Conservation (phyloP, 2,329 filamentous ascomycete genomes). For the Trichoderma sp. region DNA sequence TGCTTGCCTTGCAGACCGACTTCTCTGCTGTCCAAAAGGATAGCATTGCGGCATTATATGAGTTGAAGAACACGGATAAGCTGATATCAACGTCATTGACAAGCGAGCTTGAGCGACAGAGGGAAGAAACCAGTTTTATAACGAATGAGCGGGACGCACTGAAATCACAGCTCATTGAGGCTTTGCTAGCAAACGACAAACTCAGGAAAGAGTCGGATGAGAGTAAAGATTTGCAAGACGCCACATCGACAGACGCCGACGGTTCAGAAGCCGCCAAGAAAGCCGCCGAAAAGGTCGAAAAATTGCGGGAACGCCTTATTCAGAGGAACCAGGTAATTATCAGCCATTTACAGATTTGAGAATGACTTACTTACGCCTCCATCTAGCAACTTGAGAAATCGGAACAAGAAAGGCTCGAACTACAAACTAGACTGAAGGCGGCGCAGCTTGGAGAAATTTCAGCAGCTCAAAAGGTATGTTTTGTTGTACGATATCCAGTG, state of each 20-base stretch:
- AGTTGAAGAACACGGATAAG: constrained; percentile 57
- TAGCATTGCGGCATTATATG: constrained; percentile 52
- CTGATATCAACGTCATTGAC: constrained; percentile 57
- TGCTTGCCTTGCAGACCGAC: constrained; percentile 51
- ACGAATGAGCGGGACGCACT: constrained; percentile 54
- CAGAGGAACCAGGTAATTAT: constrained; percentile 58
- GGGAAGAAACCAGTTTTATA: constrained; percentile 48
- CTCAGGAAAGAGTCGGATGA: constrained; percentile 54
- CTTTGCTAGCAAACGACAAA: constrained; percentile 59
- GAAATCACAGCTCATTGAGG: constrained; percentile 58
- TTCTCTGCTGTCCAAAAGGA: constrained; percentile 54
- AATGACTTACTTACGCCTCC: background rate
- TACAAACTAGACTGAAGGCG: constrained; percentile 54
- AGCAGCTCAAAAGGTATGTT: constrained; percentile 52
- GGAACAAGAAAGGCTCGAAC: constrained; percentile 54
- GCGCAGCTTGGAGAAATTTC: constrained; percentile 48
- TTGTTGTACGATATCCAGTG: constrained; percentile 3
- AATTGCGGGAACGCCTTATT: constrained; percentile 53
- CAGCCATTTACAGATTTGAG: background rate
- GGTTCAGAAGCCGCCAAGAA: constrained; percentile 39
- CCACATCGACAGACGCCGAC: constrained; percentile 36
- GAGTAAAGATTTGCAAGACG: constrained; percentile 41
- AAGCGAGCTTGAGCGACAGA: constrained; percentile 54
- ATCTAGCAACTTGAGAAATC: constrained; percentile 56
- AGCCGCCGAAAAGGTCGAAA: constrained; percentile 53